Conservation (phyloP, 768 basidiomycete species). For the Suillus sp. region DNA sequence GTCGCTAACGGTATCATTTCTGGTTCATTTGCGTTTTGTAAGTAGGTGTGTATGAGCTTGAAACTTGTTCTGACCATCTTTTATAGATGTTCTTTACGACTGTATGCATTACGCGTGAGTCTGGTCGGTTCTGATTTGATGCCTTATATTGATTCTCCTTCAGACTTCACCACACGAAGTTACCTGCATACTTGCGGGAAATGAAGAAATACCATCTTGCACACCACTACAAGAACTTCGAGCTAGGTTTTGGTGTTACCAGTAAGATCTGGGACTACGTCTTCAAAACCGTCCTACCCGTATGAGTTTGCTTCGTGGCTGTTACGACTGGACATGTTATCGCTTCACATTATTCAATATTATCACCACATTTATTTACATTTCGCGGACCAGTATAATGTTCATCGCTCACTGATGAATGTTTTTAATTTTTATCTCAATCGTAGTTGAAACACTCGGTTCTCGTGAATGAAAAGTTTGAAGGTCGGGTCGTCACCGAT, state of each 20-base stretch:
- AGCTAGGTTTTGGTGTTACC: conserved; percentile 96
- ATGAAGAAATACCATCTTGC: conserved; percentile 98
- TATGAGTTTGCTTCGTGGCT: conserved; percentile 38
- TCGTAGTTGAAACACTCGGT: background rate
- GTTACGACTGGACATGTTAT: background rate
- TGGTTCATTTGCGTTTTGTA: conserved; percentile 76
- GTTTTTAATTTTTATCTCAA: background rate
- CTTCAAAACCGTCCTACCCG: conserved; percentile 78
- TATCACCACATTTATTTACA: background rate
- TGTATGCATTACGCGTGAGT: conserved; percentile 90
- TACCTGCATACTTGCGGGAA: conserved; percentile 84
- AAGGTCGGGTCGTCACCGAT: too few species aligned
- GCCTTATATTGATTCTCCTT: conserved; percentile 16
- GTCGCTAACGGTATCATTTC: conserved; percentile 92
- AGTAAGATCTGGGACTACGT: conserved; percentile 96
- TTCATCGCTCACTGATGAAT: background rate
- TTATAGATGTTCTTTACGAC: conserved; percentile 77
- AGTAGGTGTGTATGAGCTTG: conserved; percentile 27
- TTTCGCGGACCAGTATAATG: conserved; percentile 4
- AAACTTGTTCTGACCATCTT: conserved; percentile 6
- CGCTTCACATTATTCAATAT: background rate
- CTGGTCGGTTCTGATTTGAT: conserved; percentile 10
- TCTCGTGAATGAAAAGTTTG: too few species aligned
- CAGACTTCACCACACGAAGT: conserved; percentile 81
- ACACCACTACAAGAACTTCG: conserved; percentile 98